phyloP scores from a whole-genome alignment of 2,329 filamentous ascomycete genomes.

The Ophiostoma angusticollis region DNA sequence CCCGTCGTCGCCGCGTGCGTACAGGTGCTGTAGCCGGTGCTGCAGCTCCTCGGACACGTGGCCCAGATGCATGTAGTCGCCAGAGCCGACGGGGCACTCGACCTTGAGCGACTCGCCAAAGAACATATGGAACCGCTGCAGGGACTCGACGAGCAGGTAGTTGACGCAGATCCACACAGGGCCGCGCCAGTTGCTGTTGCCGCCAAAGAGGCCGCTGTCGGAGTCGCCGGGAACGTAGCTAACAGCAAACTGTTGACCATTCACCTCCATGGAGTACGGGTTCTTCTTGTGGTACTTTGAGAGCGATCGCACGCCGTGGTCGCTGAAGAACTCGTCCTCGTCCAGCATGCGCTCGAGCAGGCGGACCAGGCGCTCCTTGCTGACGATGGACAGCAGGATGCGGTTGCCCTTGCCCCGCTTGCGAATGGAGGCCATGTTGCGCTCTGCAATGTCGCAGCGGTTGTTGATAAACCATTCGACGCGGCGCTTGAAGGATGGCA shows the following conservation, averaged over 20 bases:
- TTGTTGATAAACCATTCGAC: slow-evolving; percentile 92
- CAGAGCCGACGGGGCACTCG: slow-evolving; percentile 86
- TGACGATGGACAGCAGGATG: slow-evolving; percentile 78
- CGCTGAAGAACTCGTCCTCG: slow-evolving; percentile 82
- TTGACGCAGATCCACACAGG: slow-evolving; percentile 96
- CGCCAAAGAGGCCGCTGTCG: slow-evolving; percentile 86
- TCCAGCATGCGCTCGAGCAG: slow-evolving; percentile 88
- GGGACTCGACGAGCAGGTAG: slow-evolving; percentile 82
- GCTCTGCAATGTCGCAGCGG: slow-evolving; percentile 71
- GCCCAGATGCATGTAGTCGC: slow-evolving; percentile 89
- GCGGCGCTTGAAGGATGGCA: slow-evolving; percentile 85
- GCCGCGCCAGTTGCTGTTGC: slow-evolving; percentile 95
- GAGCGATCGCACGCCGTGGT: slow-evolving; percentile 81
- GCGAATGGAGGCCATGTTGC: slow-evolving; percentile 88
- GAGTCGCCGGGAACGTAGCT: slow-evolving; percentile 91
- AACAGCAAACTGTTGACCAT: slow-evolving; percentile 78
- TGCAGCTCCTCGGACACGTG: slow-evolving; percentile 92
- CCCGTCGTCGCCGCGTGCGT: slow-evolving; percentile 71
- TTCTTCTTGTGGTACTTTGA: slow-evolving; percentile 85
- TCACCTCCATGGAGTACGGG: slow-evolving; percentile 91
- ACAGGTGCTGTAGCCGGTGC: slow-evolving; percentile 85
- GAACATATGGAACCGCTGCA: slow-evolving; percentile 94
- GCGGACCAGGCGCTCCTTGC: slow-evolving; percentile 79
- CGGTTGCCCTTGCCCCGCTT: slow-evolving; percentile 84
- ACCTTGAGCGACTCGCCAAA: slow-evolving; percentile 81